Evolutionary conservation across 305 asterid species (phyloP).

Genomic region (Fraxinus nigra): DNA sequence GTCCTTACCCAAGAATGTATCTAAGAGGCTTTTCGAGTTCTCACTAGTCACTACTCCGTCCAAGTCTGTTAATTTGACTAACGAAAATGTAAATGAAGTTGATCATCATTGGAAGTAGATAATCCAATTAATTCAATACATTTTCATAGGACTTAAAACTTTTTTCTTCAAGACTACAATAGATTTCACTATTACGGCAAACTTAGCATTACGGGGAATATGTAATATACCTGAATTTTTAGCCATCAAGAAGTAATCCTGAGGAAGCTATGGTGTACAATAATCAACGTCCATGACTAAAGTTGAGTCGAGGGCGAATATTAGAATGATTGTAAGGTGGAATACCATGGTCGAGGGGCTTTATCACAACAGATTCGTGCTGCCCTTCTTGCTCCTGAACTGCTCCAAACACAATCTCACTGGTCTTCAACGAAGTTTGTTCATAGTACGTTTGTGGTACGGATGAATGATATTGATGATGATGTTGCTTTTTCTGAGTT

Average conservation of each 20-base stretch:
- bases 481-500: slow-evolving; percentile 66
- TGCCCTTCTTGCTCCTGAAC: slow-evolving; percentile 65
- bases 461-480: slow-evolving; percentile 55
- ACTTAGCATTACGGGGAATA: slow-evolving; percentile 29
- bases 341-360: slow-evolving; percentile 63
- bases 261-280: slow-evolving; percentile 21
- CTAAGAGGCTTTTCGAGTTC: slow-evolving; percentile 4
- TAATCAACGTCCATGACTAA: slow-evolving; percentile 46
- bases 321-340: slow-evolving; percentile 32
- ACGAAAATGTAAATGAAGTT: background rate
- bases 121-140: slow-evolving; percentile 20
- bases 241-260: slow-evolving; percentile 25
- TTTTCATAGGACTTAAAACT: slow-evolving; percentile 25
- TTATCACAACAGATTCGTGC: slow-evolving; percentile 44
- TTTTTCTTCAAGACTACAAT: slow-evolving; percentile 22
- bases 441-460: slow-evolving; percentile 68
- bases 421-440: slow-evolving; percentile 54
- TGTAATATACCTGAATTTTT: slow-evolving; percentile 14
- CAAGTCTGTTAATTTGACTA: background rate
- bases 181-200: slow-evolving; percentile 15
- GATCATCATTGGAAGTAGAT: slow-evolving; percentile 7
- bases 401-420: slow-evolving; percentile 82
- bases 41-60: background rate
- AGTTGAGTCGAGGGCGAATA: slow-evolving; percentile 44
- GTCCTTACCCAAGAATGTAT: slow-evolving; percentile 19